phyloP scores from a whole-genome alignment of 1,284 basidiomycete genomes.

The Boletus coffeatus region DNA sequence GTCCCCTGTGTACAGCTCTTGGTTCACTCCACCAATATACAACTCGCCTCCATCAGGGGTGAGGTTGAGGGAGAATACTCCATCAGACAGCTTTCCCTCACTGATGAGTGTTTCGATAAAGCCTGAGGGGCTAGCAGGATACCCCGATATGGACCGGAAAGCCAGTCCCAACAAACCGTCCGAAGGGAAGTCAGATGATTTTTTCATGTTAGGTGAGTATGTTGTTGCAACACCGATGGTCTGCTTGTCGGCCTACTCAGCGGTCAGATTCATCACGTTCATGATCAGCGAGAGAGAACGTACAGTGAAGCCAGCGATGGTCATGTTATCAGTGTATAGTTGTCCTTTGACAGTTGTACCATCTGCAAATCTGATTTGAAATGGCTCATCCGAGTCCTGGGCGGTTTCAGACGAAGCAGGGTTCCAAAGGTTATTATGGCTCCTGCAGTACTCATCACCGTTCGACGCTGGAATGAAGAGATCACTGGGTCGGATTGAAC shows the following conservation, averaged over 20 bases:
- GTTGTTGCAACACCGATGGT: neutral
- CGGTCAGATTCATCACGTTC: neutral
- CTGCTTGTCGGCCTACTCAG: neutral
- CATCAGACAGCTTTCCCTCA: neutral
- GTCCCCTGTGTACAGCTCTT: neutral
- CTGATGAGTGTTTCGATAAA: neutral
- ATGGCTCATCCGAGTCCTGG: neutral
- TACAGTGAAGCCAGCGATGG: neutral
- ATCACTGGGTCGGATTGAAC: neutral
- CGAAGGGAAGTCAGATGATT: neutral
- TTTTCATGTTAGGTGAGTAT: neutral
- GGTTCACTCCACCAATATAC: neutral
- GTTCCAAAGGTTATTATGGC: neutral
- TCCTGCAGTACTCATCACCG: neutral
- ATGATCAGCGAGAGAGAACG: neutral
- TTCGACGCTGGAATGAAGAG: neutral
- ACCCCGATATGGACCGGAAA: neutral
- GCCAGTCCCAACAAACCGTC: neutral
- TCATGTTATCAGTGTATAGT: neutral
- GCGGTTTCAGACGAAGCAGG: neutral
- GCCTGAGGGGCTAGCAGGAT: conserved; percentile 20
- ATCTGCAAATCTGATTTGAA: neutral
- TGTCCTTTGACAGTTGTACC: neutral
- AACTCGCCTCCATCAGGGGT: neutral
- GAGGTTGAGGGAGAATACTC: neutral